Percentiles rank a stretch among this genome's conserved stretches.
phyloP scores from a whole-genome alignment of 345 rosid genomes.

The Aquilaria sinensis region DNA sequence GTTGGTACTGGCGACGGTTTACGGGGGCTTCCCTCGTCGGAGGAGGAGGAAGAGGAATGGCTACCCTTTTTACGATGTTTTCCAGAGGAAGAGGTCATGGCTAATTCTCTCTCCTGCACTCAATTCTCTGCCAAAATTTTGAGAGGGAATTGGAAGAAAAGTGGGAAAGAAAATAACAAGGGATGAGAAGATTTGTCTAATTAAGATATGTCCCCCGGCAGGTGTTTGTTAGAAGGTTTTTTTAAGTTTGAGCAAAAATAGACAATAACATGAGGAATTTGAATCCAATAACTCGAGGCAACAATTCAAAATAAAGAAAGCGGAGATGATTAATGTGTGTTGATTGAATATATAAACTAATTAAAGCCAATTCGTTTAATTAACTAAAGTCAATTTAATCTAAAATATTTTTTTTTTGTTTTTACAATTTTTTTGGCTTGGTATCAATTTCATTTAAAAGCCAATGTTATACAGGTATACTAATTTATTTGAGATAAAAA shows the following conservation, averaged over 20 bases:
- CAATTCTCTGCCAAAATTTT: background rate
- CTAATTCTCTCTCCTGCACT: background rate
- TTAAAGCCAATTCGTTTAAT: no score
- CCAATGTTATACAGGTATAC: no score
- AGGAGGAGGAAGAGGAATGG: conserved; percentile 1
- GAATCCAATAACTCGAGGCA: no score
- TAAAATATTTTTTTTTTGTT: no score
- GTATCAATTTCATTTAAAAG: no score
- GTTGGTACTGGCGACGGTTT: background rate
- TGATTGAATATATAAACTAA: no score
- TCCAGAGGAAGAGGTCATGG: conserved; percentile 20
- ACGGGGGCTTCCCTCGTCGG: background rate
- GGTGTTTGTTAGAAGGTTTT: background rate
- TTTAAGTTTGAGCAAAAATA: background rate
- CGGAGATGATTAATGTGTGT: no score
- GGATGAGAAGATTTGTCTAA: background rate
- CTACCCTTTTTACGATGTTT: conserved; percentile 2
- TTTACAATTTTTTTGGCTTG: no score
- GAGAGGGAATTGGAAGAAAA: background rate
- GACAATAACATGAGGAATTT: background rate
- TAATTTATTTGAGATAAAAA: no score
- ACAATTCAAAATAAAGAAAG: no score
- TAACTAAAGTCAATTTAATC: no score
- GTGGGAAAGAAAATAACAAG: no score
- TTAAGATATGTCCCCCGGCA: background rate